A percentile compares a stretch with the other conserved stretches of the same genome.
Conservation (phyloP, 306 rosid genomes). For the Malus domestica region ASM211411v1 NC_041790.1:15979501-15980000, state of each 20-base stretch:
- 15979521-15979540: neutral
- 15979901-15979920: neutral
- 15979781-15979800: slow-evolving; percentile 31
- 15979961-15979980: too few species aligned
- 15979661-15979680: slow-evolving; percentile 17
- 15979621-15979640: slow-evolving; percentile 48
- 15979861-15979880: neutral
- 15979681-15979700: slow-evolving; percentile 15
- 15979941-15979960: too few species aligned
- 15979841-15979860: too few species aligned
- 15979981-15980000: too few species aligned
- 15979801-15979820: neutral
- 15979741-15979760: slow-evolving; percentile 82
- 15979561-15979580: neutral
- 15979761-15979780: slow-evolving; percentile 49
- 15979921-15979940: neutral
- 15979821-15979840: neutral
- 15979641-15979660: slow-evolving; percentile 52
- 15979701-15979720: slow-evolving; percentile 6
- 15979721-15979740: slow-evolving; percentile 29
- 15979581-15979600: neutral
- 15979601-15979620: neutral
- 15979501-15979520: too few species aligned
- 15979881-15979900: neutral
- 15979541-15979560: neutral